These are phyloP conservation scores for Glycine tomentella DNA, from an alignment of 306 rosid species.

Conservation along the genomic window DNA sequence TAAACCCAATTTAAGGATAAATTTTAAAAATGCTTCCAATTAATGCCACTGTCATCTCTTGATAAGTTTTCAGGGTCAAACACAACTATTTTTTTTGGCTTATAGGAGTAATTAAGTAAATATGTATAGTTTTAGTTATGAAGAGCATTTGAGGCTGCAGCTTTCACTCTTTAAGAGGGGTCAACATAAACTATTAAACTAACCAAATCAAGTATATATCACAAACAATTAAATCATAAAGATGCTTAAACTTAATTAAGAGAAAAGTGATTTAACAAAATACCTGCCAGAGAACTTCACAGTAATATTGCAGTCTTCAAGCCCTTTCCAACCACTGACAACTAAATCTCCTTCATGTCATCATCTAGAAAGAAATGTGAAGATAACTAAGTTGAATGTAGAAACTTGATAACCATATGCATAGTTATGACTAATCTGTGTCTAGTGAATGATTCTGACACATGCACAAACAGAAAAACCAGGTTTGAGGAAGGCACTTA, in stretches of 20 bases:
- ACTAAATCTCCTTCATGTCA: constrained; percentile 41
- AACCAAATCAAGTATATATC: constrained; percentile 1
- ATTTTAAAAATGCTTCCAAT: too few species aligned
- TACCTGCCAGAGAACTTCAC: constrained; percentile 47
- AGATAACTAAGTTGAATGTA: not conserved
- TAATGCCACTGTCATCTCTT: not conserved
- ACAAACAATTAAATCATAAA: not conserved
- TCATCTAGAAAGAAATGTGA: constrained; percentile 35
- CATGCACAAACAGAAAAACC: not conserved
- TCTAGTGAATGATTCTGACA: too few species aligned
- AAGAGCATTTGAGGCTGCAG: constrained; percentile 14
- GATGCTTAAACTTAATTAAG: not conserved
- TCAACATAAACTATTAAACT: constrained; percentile 7
- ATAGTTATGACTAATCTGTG: too few species aligned
- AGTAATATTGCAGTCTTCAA: constrained; percentile 37
- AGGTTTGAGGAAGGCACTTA: constrained; percentile 29
- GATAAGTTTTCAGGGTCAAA: not conserved
- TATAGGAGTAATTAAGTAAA: too few species aligned
- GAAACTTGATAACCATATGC: too few species aligned
- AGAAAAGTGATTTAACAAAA: constrained; percentile 9
- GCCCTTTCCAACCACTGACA: not conserved
- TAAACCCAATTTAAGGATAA: constrained; percentile 27
- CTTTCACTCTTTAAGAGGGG: constrained; percentile 3
- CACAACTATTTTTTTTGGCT: not conserved
- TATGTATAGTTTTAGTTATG: not conserved